Evolutionary conservation across 2,329 filamentous ascomycete species (phyloP).

Genomic region (Pestalotiopsis sp.): DNA sequence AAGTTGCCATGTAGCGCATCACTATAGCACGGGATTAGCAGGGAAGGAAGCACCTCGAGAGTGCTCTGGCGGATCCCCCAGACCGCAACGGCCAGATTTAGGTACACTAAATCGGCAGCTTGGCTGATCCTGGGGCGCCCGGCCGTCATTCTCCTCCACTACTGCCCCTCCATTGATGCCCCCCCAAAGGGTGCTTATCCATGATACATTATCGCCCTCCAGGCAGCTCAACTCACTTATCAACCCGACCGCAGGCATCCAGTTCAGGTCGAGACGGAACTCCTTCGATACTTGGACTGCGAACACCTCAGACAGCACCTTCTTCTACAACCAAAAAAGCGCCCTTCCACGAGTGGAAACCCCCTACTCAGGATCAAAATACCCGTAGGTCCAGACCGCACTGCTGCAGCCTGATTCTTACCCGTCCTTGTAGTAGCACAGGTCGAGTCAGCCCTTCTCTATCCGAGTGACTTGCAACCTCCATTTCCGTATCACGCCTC

Average conservation of each 20-base stretch:
- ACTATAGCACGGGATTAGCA: not conserved
- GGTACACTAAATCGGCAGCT: not conserved
- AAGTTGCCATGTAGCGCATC: not conserved
- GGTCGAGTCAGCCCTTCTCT: not conserved
- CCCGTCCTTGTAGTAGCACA: not conserved
- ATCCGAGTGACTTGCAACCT: not conserved
- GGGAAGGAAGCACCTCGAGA: not conserved
- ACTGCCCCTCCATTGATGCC: constrained; percentile 1
- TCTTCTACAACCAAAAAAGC: not conserved
- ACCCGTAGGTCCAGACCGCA: not conserved
- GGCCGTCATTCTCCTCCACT: not conserved
- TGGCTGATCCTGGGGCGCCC: not conserved
- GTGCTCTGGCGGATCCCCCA: not conserved
- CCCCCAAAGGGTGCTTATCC: not conserved
- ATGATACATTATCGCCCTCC: not conserved
- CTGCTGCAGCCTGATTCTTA: not conserved
- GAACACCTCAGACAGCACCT: not conserved
- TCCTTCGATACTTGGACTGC: not conserved
- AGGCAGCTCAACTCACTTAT: constrained; percentile 3
- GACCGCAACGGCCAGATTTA: not conserved
- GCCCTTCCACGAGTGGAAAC: not conserved
- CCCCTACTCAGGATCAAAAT: not conserved
- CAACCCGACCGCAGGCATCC: constrained; percentile 4
- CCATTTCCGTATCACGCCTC: not conserved
- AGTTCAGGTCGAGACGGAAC: not conserved